Percentiles rank a stretch among this genome's conserved stretches.
These are phyloP conservation scores for Aspergillus diversus DNA, from an alignment of 495 filamentous ascomycete species.

Conservation along the genomic window DNA sequence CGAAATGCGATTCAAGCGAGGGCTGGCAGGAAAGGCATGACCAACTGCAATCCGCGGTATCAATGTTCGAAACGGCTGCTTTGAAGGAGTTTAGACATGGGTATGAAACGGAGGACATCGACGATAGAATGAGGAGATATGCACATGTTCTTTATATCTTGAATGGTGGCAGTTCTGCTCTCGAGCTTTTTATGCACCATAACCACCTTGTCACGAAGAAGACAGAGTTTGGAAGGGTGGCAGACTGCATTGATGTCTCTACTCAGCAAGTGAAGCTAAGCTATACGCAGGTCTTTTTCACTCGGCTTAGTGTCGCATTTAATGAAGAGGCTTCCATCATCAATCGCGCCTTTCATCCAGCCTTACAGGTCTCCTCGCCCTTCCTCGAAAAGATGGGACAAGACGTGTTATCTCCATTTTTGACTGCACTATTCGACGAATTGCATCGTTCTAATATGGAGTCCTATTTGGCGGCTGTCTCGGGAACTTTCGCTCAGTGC, in stretches of 20 bases:
- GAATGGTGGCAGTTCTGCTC: slow-evolving; percentile 77
- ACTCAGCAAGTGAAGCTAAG: slow-evolving; percentile 64
- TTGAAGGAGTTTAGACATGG: slow-evolving; percentile 90
- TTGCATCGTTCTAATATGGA: slow-evolving; percentile 75
- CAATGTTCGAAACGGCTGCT: slow-evolving; percentile 88
- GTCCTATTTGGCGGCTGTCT: slow-evolving; percentile 83
- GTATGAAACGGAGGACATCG: slow-evolving; percentile 85
- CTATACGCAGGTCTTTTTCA: slow-evolving; percentile 82
- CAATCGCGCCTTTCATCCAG: slow-evolving; percentile 81
- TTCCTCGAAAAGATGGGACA: slow-evolving; percentile 84
- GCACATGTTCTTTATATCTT: slow-evolving; percentile 80
- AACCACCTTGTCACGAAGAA: slow-evolving; percentile 79
- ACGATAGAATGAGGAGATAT: slow-evolving; percentile 86
- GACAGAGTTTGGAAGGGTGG: slow-evolving; percentile 71
- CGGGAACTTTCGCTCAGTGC: slow-evolving; percentile 83
- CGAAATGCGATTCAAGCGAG: slow-evolving; percentile 75
- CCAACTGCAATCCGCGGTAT: slow-evolving; percentile 71
- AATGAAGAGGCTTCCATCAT: slow-evolving; percentile 86
- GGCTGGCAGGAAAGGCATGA: slow-evolving; percentile 72
- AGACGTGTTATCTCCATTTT: slow-evolving; percentile 84
- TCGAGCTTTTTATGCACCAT: slow-evolving; percentile 86
- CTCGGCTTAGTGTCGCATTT: slow-evolving; percentile 67
- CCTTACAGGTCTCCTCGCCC: slow-evolving; percentile 68
- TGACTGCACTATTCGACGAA: slow-evolving; percentile 87
- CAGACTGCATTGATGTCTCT: slow-evolving; percentile 79